Evolutionary conservation across 176 grass and related monocot genomes (phyloP).

Genomic region (Raddia guianensis): DNA sequence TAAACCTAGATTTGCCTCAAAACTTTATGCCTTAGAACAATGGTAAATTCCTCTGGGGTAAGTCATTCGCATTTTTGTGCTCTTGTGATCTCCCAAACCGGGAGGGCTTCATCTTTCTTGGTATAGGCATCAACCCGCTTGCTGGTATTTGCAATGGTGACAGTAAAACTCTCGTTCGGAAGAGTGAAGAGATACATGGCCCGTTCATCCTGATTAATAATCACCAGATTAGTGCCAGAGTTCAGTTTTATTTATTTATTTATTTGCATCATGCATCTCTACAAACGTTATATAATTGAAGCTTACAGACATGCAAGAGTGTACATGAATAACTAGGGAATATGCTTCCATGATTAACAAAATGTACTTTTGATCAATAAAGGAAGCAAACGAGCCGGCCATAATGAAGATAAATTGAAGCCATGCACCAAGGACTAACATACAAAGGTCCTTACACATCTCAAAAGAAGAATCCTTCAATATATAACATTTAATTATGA

Average conservation of each 20-base stretch:
- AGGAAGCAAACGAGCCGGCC: not conserved
- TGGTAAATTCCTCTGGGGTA: not conserved
- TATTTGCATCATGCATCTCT: not conserved
- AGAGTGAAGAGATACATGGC: conserved; percentile 91
- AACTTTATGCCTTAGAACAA: not conserved
- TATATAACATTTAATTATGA: not conserved
- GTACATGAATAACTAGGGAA: not conserved
- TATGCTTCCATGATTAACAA: not conserved
- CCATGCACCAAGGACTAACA: not conserved
- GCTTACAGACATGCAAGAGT: not conserved
- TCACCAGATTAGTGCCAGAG: conserved; percentile 31
- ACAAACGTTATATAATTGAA: not conserved
- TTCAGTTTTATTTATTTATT: not conserved
- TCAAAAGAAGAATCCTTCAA: not conserved
- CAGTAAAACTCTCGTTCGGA: conserved; percentile 67
- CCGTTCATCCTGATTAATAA: conserved; percentile 75
- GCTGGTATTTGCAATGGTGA: conserved; percentile 71
- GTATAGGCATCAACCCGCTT: conserved; percentile 23
- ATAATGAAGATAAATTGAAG: not conserved
- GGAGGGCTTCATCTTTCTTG: conserved; percentile 26
- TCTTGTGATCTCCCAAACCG: conserved; percentile 71
- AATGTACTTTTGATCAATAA: not conserved
- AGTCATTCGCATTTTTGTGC: conserved; percentile 76
- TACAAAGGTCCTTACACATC: not conserved
- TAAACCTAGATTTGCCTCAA: not conserved